Base-by-base conservation (phyloP, 768 basidiomycete species). In the Termitomyces sp. region DNA sequence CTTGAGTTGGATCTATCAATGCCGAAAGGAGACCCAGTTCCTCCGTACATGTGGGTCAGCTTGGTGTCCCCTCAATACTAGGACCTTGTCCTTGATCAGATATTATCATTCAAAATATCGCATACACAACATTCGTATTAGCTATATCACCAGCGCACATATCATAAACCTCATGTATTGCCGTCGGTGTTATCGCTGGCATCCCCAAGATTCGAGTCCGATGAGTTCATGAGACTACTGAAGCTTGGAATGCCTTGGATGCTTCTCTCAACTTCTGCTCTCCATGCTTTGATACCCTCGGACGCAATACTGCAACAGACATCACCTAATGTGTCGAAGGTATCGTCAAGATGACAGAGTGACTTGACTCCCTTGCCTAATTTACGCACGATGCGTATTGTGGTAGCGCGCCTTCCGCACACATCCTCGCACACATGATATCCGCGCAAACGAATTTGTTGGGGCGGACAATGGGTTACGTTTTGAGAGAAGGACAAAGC, bases 201-300 rank as follows among this genome's bases (percentile, higher is more conserved):
- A 9, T n/a, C 12, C 7, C 6, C 18, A 41, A 8, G 41, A 5
- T 40, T 16, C 38, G 18, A 41, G 18, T 41, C 41, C 9, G 32
- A 33, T 46, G 32, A 23, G 35, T 23, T 8, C 32, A 26, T 12
- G 10, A 55, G 46, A 36, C 20, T 61, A n/a, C 51, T 35, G 35
- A 61, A 61, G 32, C 13, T 43, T 20, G 56, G 56, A 20, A 61
- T 57, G 18, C 18, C 32, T 40, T 35, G 13, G 10, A 61, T 61
- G 14, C 20, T 30, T 3, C n/a, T 38, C 20, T 53, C 51, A 13
- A 57, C 56, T 47, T 6, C 3, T 14, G 2, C 23, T 41, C 36
- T 61, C 60, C 60, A 61, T 38, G 9, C 12, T 20, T 16, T 18
- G 32, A 61, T 44, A 28, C 54, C 47, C 23, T 36, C 46, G 18